phyloP scores from a whole-genome alignment of 352 stramenopile species.

The Phytophthora litchii region DNA sequence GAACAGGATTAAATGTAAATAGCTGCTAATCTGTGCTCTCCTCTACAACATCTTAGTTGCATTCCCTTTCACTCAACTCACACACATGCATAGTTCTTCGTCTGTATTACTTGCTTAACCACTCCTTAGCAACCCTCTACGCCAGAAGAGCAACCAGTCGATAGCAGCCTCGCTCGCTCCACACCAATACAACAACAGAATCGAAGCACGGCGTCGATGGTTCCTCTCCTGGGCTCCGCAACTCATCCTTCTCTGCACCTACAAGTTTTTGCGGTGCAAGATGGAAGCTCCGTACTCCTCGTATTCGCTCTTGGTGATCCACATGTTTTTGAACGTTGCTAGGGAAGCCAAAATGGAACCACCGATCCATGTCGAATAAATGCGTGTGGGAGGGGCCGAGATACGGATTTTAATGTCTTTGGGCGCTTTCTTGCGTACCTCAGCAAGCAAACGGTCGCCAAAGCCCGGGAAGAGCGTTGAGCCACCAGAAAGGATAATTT shows the following conservation, averaged over 20 bases:
- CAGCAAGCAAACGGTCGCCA: slow-evolving; percentile 93
- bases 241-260: slow-evolving; percentile 16
- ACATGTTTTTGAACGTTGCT: slow-evolving; percentile 99
- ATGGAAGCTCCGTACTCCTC: slow-evolving; percentile 97
- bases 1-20: slow-evolving; percentile 21
- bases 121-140: slow-evolving; percentile 16
- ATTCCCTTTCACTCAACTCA: slow-evolving; percentile 4
- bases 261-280: slow-evolving; percentile 96
- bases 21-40: slow-evolving; percentile 1
- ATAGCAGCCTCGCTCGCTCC: slow-evolving; percentile 14
- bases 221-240: slow-evolving; percentile 10
- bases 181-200: slow-evolving; percentile 41
- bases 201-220: slow-evolving; percentile 12
- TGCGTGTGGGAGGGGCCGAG: slow-evolving; percentile 94
- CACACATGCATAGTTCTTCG: slow-evolving; percentile 9
- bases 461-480: slow-evolving; percentile 97
- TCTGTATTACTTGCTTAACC: slow-evolving; percentile 30
- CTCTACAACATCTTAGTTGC: too few species aligned
- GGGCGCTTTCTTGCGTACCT: slow-evolving; percentile 91
- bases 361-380: slow-evolving; percentile 97
- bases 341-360: slow-evolving; percentile 97
- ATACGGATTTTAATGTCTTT: slow-evolving; percentile 96
- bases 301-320: slow-evolving; percentile 98
- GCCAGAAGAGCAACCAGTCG: slow-evolving; percentile 12
- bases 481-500: slow-evolving; percentile 94